Evolutionary conservation across 202 grass and related monocot genomes (phyloP).

Genomic region (Digitaria exilis): DNA sequence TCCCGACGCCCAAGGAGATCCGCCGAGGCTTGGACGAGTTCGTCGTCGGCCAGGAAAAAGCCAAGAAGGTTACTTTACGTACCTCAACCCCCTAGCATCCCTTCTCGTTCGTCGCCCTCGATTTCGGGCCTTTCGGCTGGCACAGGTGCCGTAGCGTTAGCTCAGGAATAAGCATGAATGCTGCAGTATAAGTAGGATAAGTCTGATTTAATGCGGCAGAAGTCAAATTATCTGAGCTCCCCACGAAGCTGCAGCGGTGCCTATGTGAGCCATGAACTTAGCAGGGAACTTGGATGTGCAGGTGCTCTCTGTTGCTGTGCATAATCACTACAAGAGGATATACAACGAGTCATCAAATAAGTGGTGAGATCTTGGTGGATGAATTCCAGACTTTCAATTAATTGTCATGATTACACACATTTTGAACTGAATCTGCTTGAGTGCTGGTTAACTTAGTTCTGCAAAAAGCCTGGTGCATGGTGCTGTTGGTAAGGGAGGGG

Average conservation of each 20-base stretch:
- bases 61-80: slow-evolving; percentile 40
- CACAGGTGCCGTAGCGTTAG: background rate
- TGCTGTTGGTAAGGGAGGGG: background rate
- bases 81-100: background rate
- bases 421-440: background rate
- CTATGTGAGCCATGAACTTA: slow-evolving; percentile 5
- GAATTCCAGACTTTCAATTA: background rate
- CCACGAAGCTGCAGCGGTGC: background rate
- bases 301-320: slow-evolving; percentile 63
- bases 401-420: background rate
- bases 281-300: slow-evolving; percentile 15
- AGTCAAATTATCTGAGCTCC: background rate
- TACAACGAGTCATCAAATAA: slow-evolving; percentile 40
- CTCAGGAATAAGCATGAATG: background rate
- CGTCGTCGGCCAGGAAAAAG: slow-evolving; percentile 62
- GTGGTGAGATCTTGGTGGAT: slow-evolving; percentile 15
- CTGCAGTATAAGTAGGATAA: background rate
- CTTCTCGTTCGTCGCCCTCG: background rate
- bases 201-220: background rate
- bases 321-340: slow-evolving; percentile 69
- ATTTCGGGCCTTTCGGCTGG: background rate
- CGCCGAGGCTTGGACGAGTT: slow-evolving; percentile 50
- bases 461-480: background rate
- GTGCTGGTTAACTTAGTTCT: slow-evolving; percentile 12
- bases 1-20: slow-evolving; percentile 63